These are phyloP conservation scores for Eutrema yunnanense DNA, from an alignment of 345 rosid species.

Conservation along the genomic window DNA sequence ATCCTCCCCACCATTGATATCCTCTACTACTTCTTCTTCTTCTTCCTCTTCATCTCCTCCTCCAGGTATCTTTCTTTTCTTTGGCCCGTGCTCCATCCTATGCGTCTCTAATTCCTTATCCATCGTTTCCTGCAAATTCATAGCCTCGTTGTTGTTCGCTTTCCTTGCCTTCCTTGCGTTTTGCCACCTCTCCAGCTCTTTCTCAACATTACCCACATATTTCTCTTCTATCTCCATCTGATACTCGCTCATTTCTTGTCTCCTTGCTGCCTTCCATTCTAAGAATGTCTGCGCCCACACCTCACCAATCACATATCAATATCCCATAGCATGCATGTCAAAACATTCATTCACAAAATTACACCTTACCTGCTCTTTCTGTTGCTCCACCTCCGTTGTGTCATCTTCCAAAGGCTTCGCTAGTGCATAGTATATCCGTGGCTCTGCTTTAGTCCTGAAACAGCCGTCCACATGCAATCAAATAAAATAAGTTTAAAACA, in stretches of 20 bases:
- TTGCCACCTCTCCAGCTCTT: slow-evolving; percentile 95
- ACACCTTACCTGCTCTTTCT: slow-evolving; percentile 57
- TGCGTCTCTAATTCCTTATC: slow-evolving; percentile 92
- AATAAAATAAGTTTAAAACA: slow-evolving; percentile 14
- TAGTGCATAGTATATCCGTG: slow-evolving; percentile 70
- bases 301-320: not conserved
- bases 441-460: slow-evolving; percentile 90
- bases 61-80: slow-evolving; percentile 78
- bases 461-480: slow-evolving; percentile 26
- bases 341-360: not conserved
- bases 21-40: slow-evolving; percentile 90
- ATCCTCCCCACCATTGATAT: slow-evolving; percentile 80
- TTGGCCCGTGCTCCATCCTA: slow-evolving; percentile 94
- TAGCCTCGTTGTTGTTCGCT: slow-evolving; percentile 36
- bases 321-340: slow-evolving; percentile 1
- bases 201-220: slow-evolving; percentile 69
- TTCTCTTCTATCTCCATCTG: slow-evolving; percentile 75
- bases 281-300: slow-evolving; percentile 44
- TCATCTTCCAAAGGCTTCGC: slow-evolving; percentile 64
- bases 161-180: slow-evolving; percentile 75
- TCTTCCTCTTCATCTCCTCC: slow-evolving; percentile 76
- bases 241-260: slow-evolving; percentile 73
- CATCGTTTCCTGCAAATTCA: slow-evolving; percentile 92
- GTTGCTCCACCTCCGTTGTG: slow-evolving; percentile 44
- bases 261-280: slow-evolving; percentile 74